Conservation (phyloP, 345 rosid genomes). For the Garcia nutans region DNA sequence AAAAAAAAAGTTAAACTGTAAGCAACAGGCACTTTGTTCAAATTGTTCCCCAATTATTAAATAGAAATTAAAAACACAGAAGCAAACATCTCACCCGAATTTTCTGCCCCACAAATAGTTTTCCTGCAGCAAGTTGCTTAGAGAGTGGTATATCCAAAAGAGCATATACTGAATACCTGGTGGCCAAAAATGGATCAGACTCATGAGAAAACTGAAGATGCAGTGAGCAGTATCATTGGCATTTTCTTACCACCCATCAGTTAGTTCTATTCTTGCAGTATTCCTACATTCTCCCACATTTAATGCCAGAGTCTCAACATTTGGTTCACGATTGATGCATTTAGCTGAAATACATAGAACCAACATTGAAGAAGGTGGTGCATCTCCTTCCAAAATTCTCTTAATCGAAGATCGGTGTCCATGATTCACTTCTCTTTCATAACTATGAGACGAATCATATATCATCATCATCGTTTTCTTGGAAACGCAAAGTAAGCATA, state of each 20-base stretch:
- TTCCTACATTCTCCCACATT: slow-evolving; percentile 37
- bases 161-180: slow-evolving; percentile 80
- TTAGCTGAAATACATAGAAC: slow-evolving; percentile 75
- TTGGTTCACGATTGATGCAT: slow-evolving; percentile 28
- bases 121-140: slow-evolving; percentile 64
- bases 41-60: neutral
- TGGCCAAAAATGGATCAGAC: slow-evolving; percentile 24
- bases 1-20: slow-evolving; percentile 27
- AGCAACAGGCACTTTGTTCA: slow-evolving; percentile 22
- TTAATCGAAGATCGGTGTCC: slow-evolving; percentile 88
- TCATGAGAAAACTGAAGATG: slow-evolving; percentile 13
- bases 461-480: slow-evolving; percentile 21
- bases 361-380: slow-evolving; percentile 67
- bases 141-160: slow-evolving; percentile 61
- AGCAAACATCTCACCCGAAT: slow-evolving; percentile 56
- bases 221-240: slow-evolving; percentile 8
- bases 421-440: slow-evolving; percentile 88
- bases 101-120: slow-evolving; percentile 84
- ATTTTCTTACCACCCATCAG: slow-evolving; percentile 88
- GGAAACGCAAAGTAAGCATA: slow-evolving; percentile 15
- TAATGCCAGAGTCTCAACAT: slow-evolving; percentile 32
- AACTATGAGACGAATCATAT: slow-evolving; percentile 44
- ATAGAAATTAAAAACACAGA: slow-evolving; percentile 17
- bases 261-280: slow-evolving; percentile 65
- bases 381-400: slow-evolving; percentile 85